Base-by-base conservation (phyloP, 2,329 filamentous ascomycete species). In the Pyrenochaeta sp. region DNA sequence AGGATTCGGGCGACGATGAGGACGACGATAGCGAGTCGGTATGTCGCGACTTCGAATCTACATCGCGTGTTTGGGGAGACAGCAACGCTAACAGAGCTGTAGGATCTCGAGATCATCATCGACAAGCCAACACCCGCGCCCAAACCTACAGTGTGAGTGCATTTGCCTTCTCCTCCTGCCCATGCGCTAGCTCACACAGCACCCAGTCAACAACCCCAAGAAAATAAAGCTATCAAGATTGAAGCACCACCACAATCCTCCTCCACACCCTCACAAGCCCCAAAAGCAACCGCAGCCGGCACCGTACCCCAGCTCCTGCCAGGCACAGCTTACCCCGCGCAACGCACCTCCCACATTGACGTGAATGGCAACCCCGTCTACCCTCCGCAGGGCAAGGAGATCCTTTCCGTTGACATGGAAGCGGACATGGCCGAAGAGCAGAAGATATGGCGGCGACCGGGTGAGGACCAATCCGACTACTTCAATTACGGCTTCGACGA, bases 401-500 rank as follows among this genome's bases (percentile, higher is more conserved):
- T 95, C 48, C 79, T 68, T 1, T 78, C 80, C 46, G 69, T 85
- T 51, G 82, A 85, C 62, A 81, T 85, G 61, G 83, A 85, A 61
- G 81, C 81, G 46, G 81, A 84, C 62, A 74, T 84, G 22, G 82
- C 83, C 52, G 92, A 93, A 70, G 82, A 86, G 62, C 91, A 93
- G 62, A 98, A 97, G 77, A 93, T 94, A 19, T 99, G 95, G 95
- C 89, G 95, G 44, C 90, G 93, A 64, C 95, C 95, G 0, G 95
- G 95, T 46, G 93, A 94, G 10, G 95, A 99, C 72, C 88, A 97
- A 53, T 95, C 91, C 58, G 95, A 99, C 77, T 98, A 96, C 80
- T 98, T 98, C 86, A 98, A 98, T 82, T 98, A 98, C 79, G 94
- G 94, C 57, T 98, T 98, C 74, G 94, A 98, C 79, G 94, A 98